These are phyloP conservation scores for Pleurozium schreberi DNA, from an alignment of 225 moss, liverwort and hornwort genomes.

Conservation along the genomic window DNA sequence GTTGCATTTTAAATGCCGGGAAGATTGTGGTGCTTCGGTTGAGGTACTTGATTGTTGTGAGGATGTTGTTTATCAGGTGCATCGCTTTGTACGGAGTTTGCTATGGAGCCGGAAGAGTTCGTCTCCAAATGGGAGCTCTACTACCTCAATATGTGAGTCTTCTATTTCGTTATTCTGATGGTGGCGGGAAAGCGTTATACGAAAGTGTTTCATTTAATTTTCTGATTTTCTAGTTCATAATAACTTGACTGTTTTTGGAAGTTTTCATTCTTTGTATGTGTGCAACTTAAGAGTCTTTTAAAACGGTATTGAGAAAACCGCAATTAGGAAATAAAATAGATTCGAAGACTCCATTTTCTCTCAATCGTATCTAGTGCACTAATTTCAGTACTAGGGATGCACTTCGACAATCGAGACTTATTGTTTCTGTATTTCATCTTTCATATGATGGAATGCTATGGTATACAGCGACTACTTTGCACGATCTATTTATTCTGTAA, in stretches of 20 bases:
- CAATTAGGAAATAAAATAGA: not conserved
- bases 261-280: not conserved
- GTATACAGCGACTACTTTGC: not conserved
- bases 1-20: not conserved
- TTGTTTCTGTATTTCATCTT: not conserved
- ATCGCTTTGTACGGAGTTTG: conserved; percentile 42
- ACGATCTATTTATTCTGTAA: not conserved
- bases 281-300: not conserved
- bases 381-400: not conserved
- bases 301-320: not conserved
- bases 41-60: not conserved
- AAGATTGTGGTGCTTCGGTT: not conserved
- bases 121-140: conserved; percentile 82
- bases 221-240: not conserved
- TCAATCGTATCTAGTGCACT: not conserved
- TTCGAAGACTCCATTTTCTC: not conserved
- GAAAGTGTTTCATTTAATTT: not conserved
- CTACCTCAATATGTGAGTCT: conserved; percentile 55
- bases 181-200: not conserved
- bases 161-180: not conserved
- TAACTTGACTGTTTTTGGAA: not conserved
- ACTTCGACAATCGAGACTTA: not conserved
- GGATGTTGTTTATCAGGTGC: conserved; percentile 29
- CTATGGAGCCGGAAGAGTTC: conserved; percentile 49
- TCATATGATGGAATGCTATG: not conserved